Percentiles rank a stretch among this genome's conserved stretches.
Conservation (phyloP, 2,329 filamentous ascomycete species). For the Alternaria solani region DNA sequence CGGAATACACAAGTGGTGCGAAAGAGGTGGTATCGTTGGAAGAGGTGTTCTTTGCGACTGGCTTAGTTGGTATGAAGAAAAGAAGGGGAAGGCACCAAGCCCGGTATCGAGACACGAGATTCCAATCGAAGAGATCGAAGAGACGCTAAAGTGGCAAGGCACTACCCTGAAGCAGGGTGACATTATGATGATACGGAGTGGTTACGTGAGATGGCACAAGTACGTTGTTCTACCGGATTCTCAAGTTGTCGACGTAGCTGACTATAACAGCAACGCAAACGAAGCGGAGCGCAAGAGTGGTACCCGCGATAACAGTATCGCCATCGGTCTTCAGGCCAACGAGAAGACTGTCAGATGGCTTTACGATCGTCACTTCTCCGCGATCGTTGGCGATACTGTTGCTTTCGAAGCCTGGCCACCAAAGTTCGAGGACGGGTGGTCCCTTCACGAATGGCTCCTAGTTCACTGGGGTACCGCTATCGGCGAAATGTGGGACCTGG, state of each 20-base stretch:
- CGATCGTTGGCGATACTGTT: constrained; percentile 50
- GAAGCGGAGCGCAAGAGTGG: constrained; percentile 38
- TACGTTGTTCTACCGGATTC: constrained; percentile 11
- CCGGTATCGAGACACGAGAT: constrained; percentile 43
- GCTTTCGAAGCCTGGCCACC: constrained; percentile 52
- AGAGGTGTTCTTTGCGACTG: constrained; percentile 46
- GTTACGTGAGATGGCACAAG: constrained; percentile 57
- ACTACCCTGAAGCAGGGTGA: constrained; percentile 43
- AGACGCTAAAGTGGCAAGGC: constrained; percentile 42
- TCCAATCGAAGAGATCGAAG: constrained; percentile 39
- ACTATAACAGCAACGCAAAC: constrained; percentile 32
- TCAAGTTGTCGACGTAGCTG: background rate
- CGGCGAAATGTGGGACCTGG: constrained; percentile 55
- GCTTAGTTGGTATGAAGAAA: constrained; percentile 43
- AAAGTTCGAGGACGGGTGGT: constrained; percentile 41
- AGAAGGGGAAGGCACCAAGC: constrained; percentile 38
- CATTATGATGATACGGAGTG: constrained; percentile 50
- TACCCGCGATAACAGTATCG: constrained; percentile 44
- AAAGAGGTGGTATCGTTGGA: constrained; percentile 47
- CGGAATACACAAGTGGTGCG: constrained; percentile 49
- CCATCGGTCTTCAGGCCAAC: constrained; percentile 44
- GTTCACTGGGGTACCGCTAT: constrained; percentile 44
- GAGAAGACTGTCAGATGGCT: constrained; percentile 49
- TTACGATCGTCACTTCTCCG: constrained; percentile 48
- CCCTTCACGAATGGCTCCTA: constrained; percentile 46